Percentiles rank a stretch among this genome's conserved stretches.
Evolutionary conservation across 2,329 filamentous ascomycete species (phyloP).

Genomic region (Diplocarpon rosae): DNA sequence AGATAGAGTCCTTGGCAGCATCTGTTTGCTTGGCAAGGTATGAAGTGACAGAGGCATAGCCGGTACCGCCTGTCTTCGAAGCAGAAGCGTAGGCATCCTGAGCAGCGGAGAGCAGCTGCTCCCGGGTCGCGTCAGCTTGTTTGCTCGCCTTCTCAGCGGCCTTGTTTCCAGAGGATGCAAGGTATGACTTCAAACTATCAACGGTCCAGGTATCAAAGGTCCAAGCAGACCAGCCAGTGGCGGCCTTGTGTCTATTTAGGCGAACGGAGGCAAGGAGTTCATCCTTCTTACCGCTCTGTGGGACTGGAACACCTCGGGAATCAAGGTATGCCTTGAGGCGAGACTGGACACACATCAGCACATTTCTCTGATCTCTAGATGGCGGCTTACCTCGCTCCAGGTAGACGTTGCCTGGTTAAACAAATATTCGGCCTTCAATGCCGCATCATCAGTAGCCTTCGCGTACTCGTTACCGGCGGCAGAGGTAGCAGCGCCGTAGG

Average conservation of each 20-base stretch:
- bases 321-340: slow-evolving; percentile 71
- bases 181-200: slow-evolving; percentile 54
- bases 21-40: slow-evolving; percentile 57
- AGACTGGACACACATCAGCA: slow-evolving; percentile 24
- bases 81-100: slow-evolving; percentile 49
- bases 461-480: slow-evolving; percentile 67
- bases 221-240: slow-evolving; percentile 59
- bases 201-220: slow-evolving; percentile 68
- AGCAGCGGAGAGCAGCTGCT: slow-evolving; percentile 60
- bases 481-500: slow-evolving; percentile 61
- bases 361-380: not conserved
- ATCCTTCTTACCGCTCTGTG: slow-evolving; percentile 59
- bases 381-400: slow-evolving; percentile 54
- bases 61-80: slow-evolving; percentile 43
- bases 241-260: slow-evolving; percentile 59
- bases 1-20: slow-evolving; percentile 51
- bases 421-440: slow-evolving; percentile 49
- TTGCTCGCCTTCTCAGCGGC: slow-evolving; percentile 48
- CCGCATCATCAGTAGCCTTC: slow-evolving; percentile 60
- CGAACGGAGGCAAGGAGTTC: slow-evolving; percentile 67
- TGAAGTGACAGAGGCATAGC: slow-evolving; percentile 58
- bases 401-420: slow-evolving; percentile 50
- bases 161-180: slow-evolving; percentile 40
- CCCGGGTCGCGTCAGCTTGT: slow-evolving; percentile 54
- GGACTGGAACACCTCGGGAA: slow-evolving; percentile 63